Evolutionary conservation across 306 rosid species (phyloP), one percentile per base, ranked within the genome.

Genomic region (Pyrus pyrifolia): DNA sequence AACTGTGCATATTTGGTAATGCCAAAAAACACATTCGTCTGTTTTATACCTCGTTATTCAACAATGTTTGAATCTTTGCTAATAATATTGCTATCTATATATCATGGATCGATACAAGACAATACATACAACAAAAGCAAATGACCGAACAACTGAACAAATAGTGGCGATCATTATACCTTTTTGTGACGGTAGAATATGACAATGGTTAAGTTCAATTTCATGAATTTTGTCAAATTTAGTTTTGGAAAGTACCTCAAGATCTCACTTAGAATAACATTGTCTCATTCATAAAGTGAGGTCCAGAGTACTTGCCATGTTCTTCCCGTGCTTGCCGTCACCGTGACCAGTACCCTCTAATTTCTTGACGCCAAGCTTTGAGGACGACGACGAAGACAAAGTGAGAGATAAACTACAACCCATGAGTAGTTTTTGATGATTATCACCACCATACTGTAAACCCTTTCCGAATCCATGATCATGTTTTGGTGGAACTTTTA

Each of bases 261-360:
- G 81, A 78, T 84, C 87, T 81, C 83, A 68, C 84, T 76, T 76
- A 64, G 82, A 82, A 78, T 75, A 61, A 17, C 19, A 59, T 74
- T 79, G 80, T 82, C 85, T 70, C 77, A 83, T 83, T 86, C 87
- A 83, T 29, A 83, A 70, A 77, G 85, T 81, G 84, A 83, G 87
- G 83, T 84, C 85, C 62, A 84, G 85, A 75, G 87, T 81, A 78
- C 85, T 81, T 68, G 81, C 44, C 59, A 69, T 73, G 35, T 21
- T 52, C 69, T 60, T 78, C 68, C 71, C 69, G 57, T 13, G 74
- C 69, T 68, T 77, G 70, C 67, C 35, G 46, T 69, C 53, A 60
- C 33, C 13, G 29, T 61, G 6, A 27, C 33, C 73, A 23, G 55
- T 22, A 27, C 80, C 51, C 66, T 46, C 53, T 30, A 57, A 19